Base-by-base conservation (phyloP, 2,329 filamentous ascomycete species). In the Saccharata proteae region DNA sequence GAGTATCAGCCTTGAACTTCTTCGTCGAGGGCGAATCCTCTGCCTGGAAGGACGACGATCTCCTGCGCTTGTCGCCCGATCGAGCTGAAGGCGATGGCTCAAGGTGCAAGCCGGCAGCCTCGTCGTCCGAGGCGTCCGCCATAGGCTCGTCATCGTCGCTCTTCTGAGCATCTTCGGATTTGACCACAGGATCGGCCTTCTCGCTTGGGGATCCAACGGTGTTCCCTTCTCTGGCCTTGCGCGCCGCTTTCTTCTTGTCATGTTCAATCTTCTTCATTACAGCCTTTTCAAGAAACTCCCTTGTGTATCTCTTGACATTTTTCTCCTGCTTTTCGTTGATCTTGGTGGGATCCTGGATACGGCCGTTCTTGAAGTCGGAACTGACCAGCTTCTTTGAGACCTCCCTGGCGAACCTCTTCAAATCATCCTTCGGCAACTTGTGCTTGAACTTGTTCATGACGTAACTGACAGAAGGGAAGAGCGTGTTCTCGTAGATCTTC, bases 401-500 rank as follows among this genome's bases (percentile, higher is more conserved):
- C 53, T 78, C 72, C 56, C 77, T 77, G 5, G 67, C 71, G 41
- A 74, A 67, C 24, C 70, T 64, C 49, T 78, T 78, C 25, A 77
- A 49, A 37, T 77, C 70, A 2, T 94, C 85, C 48, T 80, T 86
- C 4, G 84, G 81, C 14, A 96, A 73, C 56, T 84, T 86, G 47
- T 85, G 71, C 40, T 78, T 80, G 55, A 85, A 96, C 47, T 84
- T 90, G 54, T 88, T 79, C 48, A 88, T 72, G 2, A 93, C 77
- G 41, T 84, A 70, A 53, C 85, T 88, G 43, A 96, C 77, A 35
- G 84, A 76, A 5, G 84, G 84, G 48, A 79, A 82, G 5, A 94
- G 66, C 84, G 85, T 93, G 49, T 86, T 86, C 55, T 94, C 86
- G 47, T 94, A 96, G 3, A 93, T 67, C 61, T 84, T 93, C 71